Percentiles rank a stretch among this genome's conserved stretches.
Evolutionary conservation across 352 stramenopile genomes (phyloP).

Genomic region (Pythium angustatum): DNA sequence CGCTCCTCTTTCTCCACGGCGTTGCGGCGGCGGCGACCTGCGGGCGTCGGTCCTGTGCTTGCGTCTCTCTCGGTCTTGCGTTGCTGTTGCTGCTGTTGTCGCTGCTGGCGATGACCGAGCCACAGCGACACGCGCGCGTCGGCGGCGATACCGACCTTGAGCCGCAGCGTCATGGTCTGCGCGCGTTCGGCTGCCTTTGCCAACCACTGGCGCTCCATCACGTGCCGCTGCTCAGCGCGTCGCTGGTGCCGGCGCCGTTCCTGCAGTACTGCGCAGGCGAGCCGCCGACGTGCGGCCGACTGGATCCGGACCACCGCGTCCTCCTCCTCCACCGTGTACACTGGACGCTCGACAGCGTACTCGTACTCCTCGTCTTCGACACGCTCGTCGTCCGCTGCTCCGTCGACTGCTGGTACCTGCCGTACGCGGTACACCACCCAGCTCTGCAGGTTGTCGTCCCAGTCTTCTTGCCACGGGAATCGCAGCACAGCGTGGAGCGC

Average conservation of each 20-base stretch:
- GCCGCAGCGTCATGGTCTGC: slow-evolving; percentile 47
- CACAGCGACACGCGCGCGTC: slow-evolving; percentile 30
- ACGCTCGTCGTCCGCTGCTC: neutral
- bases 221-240: slow-evolving; percentile 30
- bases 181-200: slow-evolving; percentile 36
- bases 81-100: slow-evolving; percentile 6
- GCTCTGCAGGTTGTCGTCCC: slow-evolving; percentile 44
- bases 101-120: slow-evolving; percentile 24
- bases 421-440: slow-evolving; percentile 41
- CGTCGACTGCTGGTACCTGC: neutral
- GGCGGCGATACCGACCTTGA: slow-evolving; percentile 20
- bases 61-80: neutral
- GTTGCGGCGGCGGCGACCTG: slow-evolving; percentile 8
- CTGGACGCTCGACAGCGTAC: slow-evolving; percentile 39
- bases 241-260: slow-evolving; percentile 34
- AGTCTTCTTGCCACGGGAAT: slow-evolving; percentile 62
- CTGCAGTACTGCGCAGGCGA: slow-evolving; percentile 38
- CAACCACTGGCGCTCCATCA: slow-evolving; percentile 50
- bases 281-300: slow-evolving; percentile 37
- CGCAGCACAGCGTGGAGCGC: slow-evolving; percentile 42
- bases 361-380: slow-evolving; percentile 28
- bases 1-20: slow-evolving; percentile 18
- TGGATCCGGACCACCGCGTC: slow-evolving; percentile 51
- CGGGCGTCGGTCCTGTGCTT: neutral
- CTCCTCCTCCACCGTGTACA: slow-evolving; percentile 70